These are phyloP conservation scores for Rosa rugosa DNA, from an alignment of 306 rosid genomes.

Conservation along the genomic window DNA sequence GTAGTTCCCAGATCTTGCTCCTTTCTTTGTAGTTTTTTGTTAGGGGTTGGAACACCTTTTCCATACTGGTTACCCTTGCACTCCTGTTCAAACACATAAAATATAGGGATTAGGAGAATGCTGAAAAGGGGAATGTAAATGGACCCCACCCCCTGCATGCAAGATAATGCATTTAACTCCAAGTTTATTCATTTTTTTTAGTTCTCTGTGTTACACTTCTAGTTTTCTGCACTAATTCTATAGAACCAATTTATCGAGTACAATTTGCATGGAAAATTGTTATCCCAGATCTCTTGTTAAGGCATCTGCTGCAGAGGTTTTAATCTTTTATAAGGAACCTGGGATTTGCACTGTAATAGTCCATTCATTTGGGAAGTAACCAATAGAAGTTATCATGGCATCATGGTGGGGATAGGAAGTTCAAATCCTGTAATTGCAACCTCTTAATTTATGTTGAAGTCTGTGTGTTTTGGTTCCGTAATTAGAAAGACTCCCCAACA, in stretches of 20 bases:
- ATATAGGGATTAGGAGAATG: background rate
- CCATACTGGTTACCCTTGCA: background rate
- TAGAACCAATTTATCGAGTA: background rate
- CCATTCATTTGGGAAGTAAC: background rate
- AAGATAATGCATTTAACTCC: background rate
- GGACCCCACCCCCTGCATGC: background rate
- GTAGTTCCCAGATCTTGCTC: background rate
- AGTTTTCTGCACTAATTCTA: background rate
- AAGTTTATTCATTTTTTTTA: background rate
- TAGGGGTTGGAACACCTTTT: background rate
- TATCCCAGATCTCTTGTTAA: background rate
- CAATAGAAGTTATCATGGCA: background rate
- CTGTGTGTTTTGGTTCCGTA: background rate
- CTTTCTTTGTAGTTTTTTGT: background rate
- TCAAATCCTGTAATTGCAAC: background rate
- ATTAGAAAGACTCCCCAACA: background rate
- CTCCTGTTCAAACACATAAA: background rate
- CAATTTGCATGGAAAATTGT: background rate
- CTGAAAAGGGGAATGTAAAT: background rate
- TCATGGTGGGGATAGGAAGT: background rate
- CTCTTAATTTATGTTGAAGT: background rate
- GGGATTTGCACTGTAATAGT: background rate
- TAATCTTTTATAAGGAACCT: background rate
- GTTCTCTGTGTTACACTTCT: background rate
- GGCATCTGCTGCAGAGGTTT: background rate